Conservation (phyloP, 805 yeast species). For the Isabelozyma pseudorhagii region DNA sequence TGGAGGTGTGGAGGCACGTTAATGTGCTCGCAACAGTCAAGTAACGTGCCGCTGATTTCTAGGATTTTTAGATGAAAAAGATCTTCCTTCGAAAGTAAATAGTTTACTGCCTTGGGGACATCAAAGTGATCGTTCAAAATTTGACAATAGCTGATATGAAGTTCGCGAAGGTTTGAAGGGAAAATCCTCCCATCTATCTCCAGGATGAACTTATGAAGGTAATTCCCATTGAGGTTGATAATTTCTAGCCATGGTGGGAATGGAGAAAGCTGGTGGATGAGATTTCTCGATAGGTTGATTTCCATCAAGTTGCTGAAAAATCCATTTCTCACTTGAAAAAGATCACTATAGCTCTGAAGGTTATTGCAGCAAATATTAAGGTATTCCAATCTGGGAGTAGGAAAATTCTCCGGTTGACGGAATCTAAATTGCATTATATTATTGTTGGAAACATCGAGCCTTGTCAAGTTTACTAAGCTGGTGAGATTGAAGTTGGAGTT, state of each 20-base stretch:
- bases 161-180: too few relatives aligned
- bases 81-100: too few relatives aligned
- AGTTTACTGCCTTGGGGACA: too few relatives aligned
- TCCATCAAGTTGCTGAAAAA: slow-evolving; percentile 4
- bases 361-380: slow-evolving; percentile 25
- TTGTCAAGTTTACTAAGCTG: slow-evolving; percentile 9
- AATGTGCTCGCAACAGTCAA: too few relatives aligned
- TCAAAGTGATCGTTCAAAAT: too few relatives aligned
- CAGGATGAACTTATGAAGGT: slow-evolving; percentile 2
- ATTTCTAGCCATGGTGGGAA: slow-evolving; percentile 11
- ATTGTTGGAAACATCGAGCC: slow-evolving; percentile 21
- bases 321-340: not conserved
- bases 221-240: slow-evolving; percentile 21
- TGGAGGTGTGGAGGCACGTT: too few relatives aligned
- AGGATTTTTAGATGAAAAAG: too few relatives aligned
- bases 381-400: slow-evolving; percentile 3
- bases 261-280: slow-evolving; percentile 10
- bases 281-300: slow-evolving; percentile 24
- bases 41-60: too few relatives aligned
- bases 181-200: too few relatives aligned
- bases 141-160: too few relatives aligned
- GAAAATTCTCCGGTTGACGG: not conserved
- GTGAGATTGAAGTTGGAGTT: slow-evolving; percentile 11
- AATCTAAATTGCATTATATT: slow-evolving; percentile 9
- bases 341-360: slow-evolving; percentile 8